Conservation (phyloP, 2,329 filamentous ascomycete genomes). For the Akanthomyces muscarius region DNA sequence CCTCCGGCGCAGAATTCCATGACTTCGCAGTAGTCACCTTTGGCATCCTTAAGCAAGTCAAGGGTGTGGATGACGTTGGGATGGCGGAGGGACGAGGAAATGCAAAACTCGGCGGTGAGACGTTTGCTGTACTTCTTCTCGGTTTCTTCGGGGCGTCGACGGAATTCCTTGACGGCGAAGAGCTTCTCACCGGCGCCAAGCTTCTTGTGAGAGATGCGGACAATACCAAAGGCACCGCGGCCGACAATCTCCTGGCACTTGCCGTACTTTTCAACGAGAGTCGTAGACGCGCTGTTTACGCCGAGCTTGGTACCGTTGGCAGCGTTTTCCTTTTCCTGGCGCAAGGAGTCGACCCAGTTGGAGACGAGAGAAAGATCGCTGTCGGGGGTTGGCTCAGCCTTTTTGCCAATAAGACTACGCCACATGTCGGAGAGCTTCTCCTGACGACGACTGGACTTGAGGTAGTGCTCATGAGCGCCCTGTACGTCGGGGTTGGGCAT, state of each 20-base stretch:
- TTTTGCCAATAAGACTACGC: conserved; percentile 79
- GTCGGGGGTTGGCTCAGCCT: conserved; percentile 68
- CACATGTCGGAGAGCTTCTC: conserved; percentile 94
- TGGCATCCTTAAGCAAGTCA: conserved; percentile 90
- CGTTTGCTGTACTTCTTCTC: conserved; percentile 98
- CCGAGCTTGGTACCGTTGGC: conserved; percentile 76
- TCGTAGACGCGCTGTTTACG: conserved; percentile 63
- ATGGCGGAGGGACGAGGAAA: conserved; percentile 92
- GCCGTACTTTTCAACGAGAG: conserved; percentile 92
- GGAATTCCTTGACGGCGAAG: conserved; percentile 97
- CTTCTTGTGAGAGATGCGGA: conserved; percentile 95
- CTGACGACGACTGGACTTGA: conserved; percentile 86
- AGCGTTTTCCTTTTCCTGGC: conserved; percentile 83
- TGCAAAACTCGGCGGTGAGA: conserved; percentile 95
- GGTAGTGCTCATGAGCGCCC: conserved; percentile 78
- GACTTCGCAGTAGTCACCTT: conserved; percentile 97
- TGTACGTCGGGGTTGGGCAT: conserved; percentile 47
- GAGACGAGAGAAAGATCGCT: conserved; percentile 89
- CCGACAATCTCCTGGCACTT: conserved; percentile 98
- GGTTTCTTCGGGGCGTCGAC: conserved; percentile 87
- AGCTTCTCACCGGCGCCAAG: conserved; percentile 83
- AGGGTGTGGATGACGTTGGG: conserved; percentile 98
- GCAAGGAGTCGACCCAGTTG: conserved; percentile 91
- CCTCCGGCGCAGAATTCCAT: conserved; percentile 99
- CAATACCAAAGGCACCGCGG: conserved; percentile 93